Percentiles rank a stretch among this genome's conserved stretches.
phyloP scores from a whole-genome alignment of 148 eudicot species.

The Camellia sinensis region DNA sequence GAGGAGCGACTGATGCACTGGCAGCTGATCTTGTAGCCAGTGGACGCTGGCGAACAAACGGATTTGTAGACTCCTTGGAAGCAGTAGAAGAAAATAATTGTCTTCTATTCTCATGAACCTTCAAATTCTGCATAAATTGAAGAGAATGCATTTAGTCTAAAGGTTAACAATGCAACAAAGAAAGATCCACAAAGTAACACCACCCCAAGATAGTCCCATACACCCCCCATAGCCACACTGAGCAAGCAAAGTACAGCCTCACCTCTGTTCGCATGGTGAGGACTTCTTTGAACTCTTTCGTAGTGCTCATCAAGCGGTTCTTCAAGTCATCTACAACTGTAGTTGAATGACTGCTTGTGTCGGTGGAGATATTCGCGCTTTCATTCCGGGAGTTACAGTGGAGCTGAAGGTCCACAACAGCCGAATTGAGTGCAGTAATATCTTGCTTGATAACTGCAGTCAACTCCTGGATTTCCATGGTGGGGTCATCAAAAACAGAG shows the following conservation, averaged over 20 bases:
- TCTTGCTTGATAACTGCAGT: slow-evolving; percentile 74
- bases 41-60: slow-evolving; percentile 66
- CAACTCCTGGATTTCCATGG: slow-evolving; percentile 60
- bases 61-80: slow-evolving; percentile 52
- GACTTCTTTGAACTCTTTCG: slow-evolving; percentile 69
- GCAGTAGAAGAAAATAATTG: slow-evolving; percentile 54
- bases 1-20: slow-evolving; percentile 30
- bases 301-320: slow-evolving; percentile 60
- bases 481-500: slow-evolving; percentile 61
- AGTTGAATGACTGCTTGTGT: slow-evolving; percentile 60
- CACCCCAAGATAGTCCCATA: background rate
- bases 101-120: slow-evolving; percentile 54
- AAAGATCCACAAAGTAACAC: background rate
- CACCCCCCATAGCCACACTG: background rate
- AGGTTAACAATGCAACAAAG: background rate
- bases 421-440: slow-evolving; percentile 61
- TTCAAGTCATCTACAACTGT: slow-evolving; percentile 71
- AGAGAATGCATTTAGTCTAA: background rate
- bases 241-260: slow-evolving; percentile 8
- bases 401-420: slow-evolving; percentile 66
- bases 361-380: slow-evolving; percentile 52
- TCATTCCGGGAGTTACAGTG: slow-evolving; percentile 54
- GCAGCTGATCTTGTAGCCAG: slow-evolving; percentile 42
- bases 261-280: slow-evolving; percentile 75
- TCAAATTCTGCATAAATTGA: slow-evolving; percentile 46